phyloP scores from a whole-genome alignment of 2,329 filamentous ascomycete species.

The Domatiomyces catenatus region DNA sequence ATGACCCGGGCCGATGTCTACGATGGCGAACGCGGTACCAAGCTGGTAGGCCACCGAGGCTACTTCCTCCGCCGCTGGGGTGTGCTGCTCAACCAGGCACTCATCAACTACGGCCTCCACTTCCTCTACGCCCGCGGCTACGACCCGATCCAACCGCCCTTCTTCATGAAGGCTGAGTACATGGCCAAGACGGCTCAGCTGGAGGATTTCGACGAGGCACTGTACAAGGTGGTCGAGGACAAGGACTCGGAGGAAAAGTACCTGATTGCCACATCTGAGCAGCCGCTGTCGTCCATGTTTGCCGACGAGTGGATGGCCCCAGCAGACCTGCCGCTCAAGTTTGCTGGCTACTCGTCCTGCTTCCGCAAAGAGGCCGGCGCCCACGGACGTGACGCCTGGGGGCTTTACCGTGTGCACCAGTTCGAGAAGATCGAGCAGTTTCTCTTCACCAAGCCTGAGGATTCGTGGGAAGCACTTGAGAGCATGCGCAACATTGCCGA shows the following conservation, averaged over 20 bases:
- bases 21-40: constrained; percentile 81
- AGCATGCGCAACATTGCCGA: constrained; percentile 83
- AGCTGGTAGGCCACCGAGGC: constrained; percentile 84
- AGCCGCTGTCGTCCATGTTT: constrained; percentile 85
- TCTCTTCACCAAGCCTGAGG: constrained; percentile 65
- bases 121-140: constrained; percentile 73
- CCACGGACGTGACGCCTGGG: constrained; percentile 89
- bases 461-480: constrained; percentile 87
- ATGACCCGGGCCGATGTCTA: constrained; percentile 77
- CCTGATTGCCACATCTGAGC: constrained; percentile 72
- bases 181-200: constrained; percentile 98
- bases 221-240: constrained; percentile 84
- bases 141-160: constrained; percentile 69
- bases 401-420: constrained; percentile 93
- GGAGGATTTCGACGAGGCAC: constrained; percentile 90
- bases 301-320: constrained; percentile 82
- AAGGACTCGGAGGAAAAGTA: constrained; percentile 82
- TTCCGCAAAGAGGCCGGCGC: constrained; percentile 91
- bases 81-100: constrained; percentile 77
- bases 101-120: constrained; percentile 88
- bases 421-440: constrained; percentile 91
- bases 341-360: constrained; percentile 83
- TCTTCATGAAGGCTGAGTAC: constrained; percentile 86
- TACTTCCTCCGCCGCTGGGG: constrained; percentile 88
- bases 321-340: constrained; percentile 77